Evolutionary conservation across 805 yeast species (phyloP), one percentile per base, ranked within the genome.

Genomic region (Suhomyces sp.): DNA sequence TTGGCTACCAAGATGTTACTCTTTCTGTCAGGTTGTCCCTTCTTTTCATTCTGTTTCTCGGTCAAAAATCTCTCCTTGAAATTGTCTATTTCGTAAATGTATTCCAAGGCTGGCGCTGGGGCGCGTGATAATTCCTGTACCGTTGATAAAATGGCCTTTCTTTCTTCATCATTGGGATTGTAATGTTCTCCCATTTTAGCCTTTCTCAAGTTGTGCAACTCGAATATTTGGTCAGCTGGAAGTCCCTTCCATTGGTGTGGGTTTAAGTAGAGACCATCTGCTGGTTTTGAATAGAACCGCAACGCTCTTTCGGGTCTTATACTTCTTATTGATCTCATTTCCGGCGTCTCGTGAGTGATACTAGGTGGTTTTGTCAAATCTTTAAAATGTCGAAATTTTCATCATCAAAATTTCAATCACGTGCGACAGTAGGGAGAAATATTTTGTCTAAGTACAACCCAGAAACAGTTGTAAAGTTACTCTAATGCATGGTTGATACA

Each of bases 191-290:
- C 85, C 14, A 77, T 47, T n/a, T 63, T 62, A 11, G 68, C 65
- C 40, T 74, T 74, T 56, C 91, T 71, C 48, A 76, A 67, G 44
- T 75, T 66, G 54, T 77, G 84, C 41, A 84, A 65, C 40, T 74
- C 74, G 41, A 82, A 68, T 31, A 84, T 76, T 42, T 72, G 68
- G 38, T 78, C 77, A 11, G 84, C 74, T 10, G 86, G 81, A 39
- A 82, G 66, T 0, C 81, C 84, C 33, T 68, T 65, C 95, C 95
- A 84, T 35, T 74, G 70, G 37, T 76, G 76, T 3, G 95, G 95
- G 36, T 74, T 73, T 41, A 78, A 63, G 47, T 74, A 75, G 18
- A 79, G 57, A 9, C 68, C 54, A n/a, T 29, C 33, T 17, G 31
- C 30, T 13, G 33, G 20, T 29, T 37, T 38, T 28, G 42, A 38